Base-by-base conservation (phyloP, 441 rosid species). In the Theobroma grandiflorum region DNA sequence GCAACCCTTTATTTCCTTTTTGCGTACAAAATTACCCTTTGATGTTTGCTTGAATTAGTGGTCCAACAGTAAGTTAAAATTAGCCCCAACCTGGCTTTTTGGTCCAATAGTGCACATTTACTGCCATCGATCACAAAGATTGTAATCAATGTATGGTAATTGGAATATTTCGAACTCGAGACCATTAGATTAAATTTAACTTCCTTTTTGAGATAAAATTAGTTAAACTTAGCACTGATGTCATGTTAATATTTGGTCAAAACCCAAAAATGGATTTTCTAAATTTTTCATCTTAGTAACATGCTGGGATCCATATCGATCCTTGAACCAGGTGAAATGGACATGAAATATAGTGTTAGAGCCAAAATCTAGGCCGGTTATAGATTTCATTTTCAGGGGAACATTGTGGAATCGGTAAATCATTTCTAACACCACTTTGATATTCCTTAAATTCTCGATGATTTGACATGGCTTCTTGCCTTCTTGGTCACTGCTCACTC, bases 401-500 rank as follows among this genome's bases (percentile, higher is more conserved):
- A 52, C 6, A 52, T 15, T 1, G 7, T 62, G 16, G 38, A 57
- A 20, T 57, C 8, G 62, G 6, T 33, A 18, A 6, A 53, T 53
- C 3, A 20, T 2, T n/a, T 57, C 4, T 57, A 57, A 8, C 59
- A 53, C 22, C n/a, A 18, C 2, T 18, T 18, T 18, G 18, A 53
- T 18, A n/a, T 31, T 4, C 35, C 65, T 35, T 63, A 35, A 63
- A 35, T 35, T 14, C 2, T 35, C 68, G 18, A 63, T 63, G 45
- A 65, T n/a, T 69, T 20, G 42, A 70, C 40, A 4, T 73, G 55
- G n/a, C 1, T 37, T 59, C 47, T 73, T n/a, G 16, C 65, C 33
- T 59, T 61, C 35, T 26, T 61, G 65, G 61, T n/a, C 61, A 55
- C 4, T 59, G 55, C 1, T 77, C 77, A 26, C 52, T 73, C n/a